These are phyloP conservation scores for Amphichorda felina DNA, from an alignment of 2,329 filamentous ascomycete species.

Conservation along the genomic window DNA sequence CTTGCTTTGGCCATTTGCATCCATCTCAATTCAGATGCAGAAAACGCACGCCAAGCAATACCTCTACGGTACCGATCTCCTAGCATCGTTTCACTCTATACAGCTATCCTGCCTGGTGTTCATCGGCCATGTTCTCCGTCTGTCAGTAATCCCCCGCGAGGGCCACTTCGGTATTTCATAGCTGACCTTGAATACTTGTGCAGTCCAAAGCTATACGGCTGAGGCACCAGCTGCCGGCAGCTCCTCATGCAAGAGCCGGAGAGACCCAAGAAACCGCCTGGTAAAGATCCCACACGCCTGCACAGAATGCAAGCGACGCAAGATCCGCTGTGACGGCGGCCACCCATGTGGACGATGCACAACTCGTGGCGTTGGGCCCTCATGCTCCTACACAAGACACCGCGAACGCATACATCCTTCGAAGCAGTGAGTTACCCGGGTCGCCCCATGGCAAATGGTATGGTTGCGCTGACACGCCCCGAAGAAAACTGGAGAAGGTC, in stretches of 20 bases:
- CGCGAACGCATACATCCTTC: slow-evolving; percentile 1
- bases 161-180: no score
- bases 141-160: not conserved
- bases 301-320: slow-evolving; percentile 3
- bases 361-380: not conserved
- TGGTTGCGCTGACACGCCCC: no score
- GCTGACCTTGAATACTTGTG: not conserved
- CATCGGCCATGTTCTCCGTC: not conserved
- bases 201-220: not conserved
- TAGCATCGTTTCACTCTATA: no score
- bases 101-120: no score
- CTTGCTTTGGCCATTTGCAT: no score
- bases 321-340: slow-evolving; percentile 3
- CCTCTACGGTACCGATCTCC: no score
- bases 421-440: not conserved
- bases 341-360: slow-evolving; percentile 1
- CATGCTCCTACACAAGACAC: slow-evolving; percentile 1
- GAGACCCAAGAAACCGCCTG: not conserved
- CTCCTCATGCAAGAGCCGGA: not conserved
- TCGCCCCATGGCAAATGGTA: not conserved
- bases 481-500: not conserved
- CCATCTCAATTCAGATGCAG: no score
- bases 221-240: no score
- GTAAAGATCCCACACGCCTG: slow-evolving; percentile 2
- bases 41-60: no score